phyloP scores from a whole-genome alignment of 768 basidiomycete genomes.

The Rhodosporidiobolus sp. region DNA sequence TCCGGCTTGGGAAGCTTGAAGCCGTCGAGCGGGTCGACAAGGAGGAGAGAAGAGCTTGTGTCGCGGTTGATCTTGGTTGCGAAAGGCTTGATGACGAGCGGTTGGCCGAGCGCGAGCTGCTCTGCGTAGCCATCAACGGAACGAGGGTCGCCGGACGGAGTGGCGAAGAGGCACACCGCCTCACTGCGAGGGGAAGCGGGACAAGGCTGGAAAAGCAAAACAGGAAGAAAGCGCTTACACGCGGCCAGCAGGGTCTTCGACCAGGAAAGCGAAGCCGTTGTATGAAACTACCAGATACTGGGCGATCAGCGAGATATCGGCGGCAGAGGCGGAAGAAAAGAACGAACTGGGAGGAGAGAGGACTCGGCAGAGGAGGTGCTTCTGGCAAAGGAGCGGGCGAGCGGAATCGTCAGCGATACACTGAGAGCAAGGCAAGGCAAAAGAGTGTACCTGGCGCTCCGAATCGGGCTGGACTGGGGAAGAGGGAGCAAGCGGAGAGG shows the following conservation, averaged over 20 bases:
- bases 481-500: no score
- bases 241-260: conserved; percentile 8
- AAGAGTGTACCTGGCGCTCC: no score
- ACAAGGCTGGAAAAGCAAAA: no score
- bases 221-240: background rate
- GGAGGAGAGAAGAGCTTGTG: conserved; percentile 38
- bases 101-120: conserved; percentile 46
- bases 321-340: background rate
- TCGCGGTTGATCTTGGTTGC: conserved; percentile 40
- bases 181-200: background rate
- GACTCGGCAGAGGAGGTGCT: background rate
- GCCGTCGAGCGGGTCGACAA: conserved; percentile 47
- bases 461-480: no score
- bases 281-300: background rate
- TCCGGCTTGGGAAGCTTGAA: background rate
- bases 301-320: background rate
- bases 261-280: background rate
- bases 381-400: no score
- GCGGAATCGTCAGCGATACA: no score
- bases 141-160: background rate
- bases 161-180: background rate
- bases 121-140: conserved; percentile 40
- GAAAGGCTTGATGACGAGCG: conserved; percentile 49
- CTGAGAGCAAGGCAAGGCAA: no score
- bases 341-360: background rate